These are phyloP conservation scores for Liquidambar formosana DNA, from an alignment of 164 flowering plant genomes.

Conservation along the genomic window DNA sequence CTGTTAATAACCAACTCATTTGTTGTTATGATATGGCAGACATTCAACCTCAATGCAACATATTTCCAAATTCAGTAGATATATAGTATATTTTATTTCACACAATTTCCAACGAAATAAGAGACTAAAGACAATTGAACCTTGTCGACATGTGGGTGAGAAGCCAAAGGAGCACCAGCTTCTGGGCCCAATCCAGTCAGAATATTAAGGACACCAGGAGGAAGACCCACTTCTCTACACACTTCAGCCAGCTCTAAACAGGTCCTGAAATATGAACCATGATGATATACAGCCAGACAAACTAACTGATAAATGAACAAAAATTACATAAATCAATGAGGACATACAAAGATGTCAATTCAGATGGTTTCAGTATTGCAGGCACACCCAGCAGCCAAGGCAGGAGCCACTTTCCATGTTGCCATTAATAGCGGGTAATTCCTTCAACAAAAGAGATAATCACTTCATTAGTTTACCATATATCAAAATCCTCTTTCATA, in stretches of 20 bases:
- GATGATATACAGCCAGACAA: constrained; percentile 2
- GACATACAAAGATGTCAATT: constrained; percentile 84
- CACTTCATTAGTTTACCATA: background rate
- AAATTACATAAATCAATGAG: constrained; percentile 1
- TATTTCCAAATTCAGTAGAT: background rate
- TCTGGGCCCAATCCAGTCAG: constrained; percentile 90
- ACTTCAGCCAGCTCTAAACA: constrained; percentile 93
- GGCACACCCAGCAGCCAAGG: constrained; percentile 98
- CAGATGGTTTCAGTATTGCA: constrained; percentile 94
- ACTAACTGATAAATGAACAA: constrained; percentile 1
- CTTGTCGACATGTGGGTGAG: constrained; percentile 96
- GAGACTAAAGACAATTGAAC: constrained; percentile 29
- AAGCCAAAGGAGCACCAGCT: constrained; percentile 95
- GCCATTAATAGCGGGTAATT: constrained; percentile 96
- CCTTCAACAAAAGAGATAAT: constrained; percentile 43
- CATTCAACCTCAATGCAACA: background rate
- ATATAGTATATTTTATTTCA: background rate
- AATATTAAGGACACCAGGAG: constrained; percentile 89
- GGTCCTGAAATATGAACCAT: constrained; percentile 52
- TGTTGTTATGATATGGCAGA: background rate
- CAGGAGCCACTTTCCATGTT: constrained; percentile 97
- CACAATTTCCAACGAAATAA: constrained; percentile 3
- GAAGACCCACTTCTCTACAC: constrained; percentile 88
- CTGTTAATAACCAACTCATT: constrained; percentile 35
- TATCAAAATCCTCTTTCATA: background rate